Percentiles rank a stretch among this genome's conserved stretches.
These are phyloP conservation scores for Eimeria tenella DNA, from an alignment of 169 alveolate species.

Conservation along the genomic window DNA sequence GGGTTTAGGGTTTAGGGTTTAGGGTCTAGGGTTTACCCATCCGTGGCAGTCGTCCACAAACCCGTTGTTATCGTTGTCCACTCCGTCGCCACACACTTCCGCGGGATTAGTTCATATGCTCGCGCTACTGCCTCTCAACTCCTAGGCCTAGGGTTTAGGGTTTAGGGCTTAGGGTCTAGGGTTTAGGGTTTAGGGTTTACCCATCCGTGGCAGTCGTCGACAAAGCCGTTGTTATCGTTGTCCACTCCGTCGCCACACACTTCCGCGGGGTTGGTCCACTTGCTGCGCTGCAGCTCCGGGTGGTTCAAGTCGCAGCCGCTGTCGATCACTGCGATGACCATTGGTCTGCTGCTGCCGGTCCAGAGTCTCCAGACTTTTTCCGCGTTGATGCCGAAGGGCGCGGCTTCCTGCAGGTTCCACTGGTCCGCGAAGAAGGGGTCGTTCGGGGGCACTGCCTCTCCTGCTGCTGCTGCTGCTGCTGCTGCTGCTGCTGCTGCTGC, in stretches of 20 bases:
- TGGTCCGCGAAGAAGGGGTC: constrained; percentile 47
- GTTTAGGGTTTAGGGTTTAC: too few species aligned
- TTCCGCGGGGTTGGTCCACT: constrained; percentile 86
- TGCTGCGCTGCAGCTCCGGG: constrained; percentile 81
- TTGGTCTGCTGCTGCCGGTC: constrained; percentile 62
- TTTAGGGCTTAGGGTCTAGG: too few species aligned
- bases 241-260: constrained; percentile 84
- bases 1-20: too few species aligned
- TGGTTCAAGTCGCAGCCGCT: constrained; percentile 85
- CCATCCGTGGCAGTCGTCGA: constrained; percentile 86
- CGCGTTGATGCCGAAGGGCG: constrained; percentile 64
- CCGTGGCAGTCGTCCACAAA: constrained; percentile 86
- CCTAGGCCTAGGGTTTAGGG: too few species aligned
- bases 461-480: too few species aligned
- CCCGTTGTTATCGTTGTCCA: constrained; percentile 86
- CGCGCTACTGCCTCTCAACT: background rate
- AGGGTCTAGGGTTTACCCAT: too few species aligned
- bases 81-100: constrained; percentile 84
- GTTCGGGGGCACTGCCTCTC: constrained; percentile 44
- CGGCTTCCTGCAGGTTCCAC: constrained; percentile 59
- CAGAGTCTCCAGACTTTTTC: constrained; percentile 75
- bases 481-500: too few species aligned
- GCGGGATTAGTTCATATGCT: constrained; percentile 84
- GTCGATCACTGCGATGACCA: constrained; percentile 86
- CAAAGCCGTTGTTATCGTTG: constrained; percentile 85